Conservation (phyloP, 768 basidiomycete species). For the Suillus occidentalis region DNA sequence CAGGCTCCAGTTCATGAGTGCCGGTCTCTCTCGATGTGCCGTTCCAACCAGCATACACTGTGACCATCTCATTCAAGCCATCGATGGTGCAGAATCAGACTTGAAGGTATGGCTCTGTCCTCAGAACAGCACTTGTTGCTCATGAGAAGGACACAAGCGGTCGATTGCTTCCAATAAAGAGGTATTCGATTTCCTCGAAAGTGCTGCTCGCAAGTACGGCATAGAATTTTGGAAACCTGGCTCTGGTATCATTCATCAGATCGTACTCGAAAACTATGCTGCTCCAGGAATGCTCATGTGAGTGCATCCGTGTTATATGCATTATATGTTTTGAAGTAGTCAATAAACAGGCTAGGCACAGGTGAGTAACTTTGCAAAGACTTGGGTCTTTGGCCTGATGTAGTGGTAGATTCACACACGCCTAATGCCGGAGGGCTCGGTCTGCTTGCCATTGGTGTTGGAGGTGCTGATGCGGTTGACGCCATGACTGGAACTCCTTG, state of each 20-base stretch:
- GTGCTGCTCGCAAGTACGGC: constrained; percentile 85
- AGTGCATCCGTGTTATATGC: constrained; percentile 22
- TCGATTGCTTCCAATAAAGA: constrained; percentile 91
- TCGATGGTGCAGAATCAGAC: constrained; percentile 84
- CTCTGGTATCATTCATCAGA: constrained; percentile 91
- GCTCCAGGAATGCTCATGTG: constrained; percentile 93
- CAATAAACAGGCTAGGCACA: constrained; percentile 67
- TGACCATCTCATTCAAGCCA: constrained; percentile 95
- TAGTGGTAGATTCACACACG: constrained; percentile 82
- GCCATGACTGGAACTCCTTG: constrained; percentile 98
- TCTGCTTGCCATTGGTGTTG: constrained; percentile 97
- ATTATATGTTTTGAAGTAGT: constrained; percentile 12
- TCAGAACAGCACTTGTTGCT: neutral
- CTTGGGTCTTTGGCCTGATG: neutral
- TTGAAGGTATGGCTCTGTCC: constrained; percentile 55
- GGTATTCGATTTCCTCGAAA: constrained; percentile 96
- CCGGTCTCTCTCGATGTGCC: constrained; percentile 78
- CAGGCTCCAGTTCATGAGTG: constrained; percentile 97
- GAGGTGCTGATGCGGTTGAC: constrained; percentile 97
- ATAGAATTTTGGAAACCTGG: constrained; percentile 99
- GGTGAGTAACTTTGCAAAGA: constrained; percentile 41
- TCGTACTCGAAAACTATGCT: constrained; percentile 96
- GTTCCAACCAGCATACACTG: constrained; percentile 95
- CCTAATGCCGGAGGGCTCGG: constrained; percentile 98
- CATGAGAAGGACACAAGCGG: constrained; percentile 42